Evolutionary conservation across 73 alveolate genomes (phyloP).

Genomic region (Uronychia setigera): DNA sequence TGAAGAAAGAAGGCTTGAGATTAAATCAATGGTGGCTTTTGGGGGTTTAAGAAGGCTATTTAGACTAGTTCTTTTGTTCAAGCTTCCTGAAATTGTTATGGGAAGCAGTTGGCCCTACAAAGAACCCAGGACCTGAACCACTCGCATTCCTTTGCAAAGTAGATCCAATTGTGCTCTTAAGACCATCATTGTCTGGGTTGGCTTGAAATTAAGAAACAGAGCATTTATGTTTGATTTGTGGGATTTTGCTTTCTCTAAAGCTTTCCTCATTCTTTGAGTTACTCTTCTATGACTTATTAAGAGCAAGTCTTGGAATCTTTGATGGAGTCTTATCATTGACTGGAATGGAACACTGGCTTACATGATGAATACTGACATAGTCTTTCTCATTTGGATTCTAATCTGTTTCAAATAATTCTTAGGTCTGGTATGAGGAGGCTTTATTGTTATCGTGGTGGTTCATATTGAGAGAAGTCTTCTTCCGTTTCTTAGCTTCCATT

Average conservation of each 20-base stretch:
- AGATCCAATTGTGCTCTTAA: no score
- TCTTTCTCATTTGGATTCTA: neutral
- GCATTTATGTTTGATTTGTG: neutral
- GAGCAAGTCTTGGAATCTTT: neutral
- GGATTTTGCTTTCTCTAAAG: neutral
- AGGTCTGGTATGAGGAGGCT: no score
- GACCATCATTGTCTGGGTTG: no score
- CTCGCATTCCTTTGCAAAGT: no score
- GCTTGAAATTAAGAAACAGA: neutral
- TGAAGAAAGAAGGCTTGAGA: neutral
- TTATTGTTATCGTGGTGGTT: no score
- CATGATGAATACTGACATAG: neutral
- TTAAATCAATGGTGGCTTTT: neutral
- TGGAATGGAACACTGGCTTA: neutral
- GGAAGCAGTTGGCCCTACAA: no score
- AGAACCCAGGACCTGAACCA: no score
- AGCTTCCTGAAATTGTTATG: neutral
- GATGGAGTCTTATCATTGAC: neutral
- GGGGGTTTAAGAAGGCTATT: neutral
- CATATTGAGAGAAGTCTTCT: no score
- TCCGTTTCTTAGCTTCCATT: conserved; percentile 26
- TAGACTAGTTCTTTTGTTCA: neutral
- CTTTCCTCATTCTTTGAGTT: neutral
- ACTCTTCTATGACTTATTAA: neutral
- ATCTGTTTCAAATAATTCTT: no score